Percentiles rank a stretch among this genome's conserved stretches.
Conservation (phyloP, 306 rosid genomes). For the Inga oerstediana region DNA sequence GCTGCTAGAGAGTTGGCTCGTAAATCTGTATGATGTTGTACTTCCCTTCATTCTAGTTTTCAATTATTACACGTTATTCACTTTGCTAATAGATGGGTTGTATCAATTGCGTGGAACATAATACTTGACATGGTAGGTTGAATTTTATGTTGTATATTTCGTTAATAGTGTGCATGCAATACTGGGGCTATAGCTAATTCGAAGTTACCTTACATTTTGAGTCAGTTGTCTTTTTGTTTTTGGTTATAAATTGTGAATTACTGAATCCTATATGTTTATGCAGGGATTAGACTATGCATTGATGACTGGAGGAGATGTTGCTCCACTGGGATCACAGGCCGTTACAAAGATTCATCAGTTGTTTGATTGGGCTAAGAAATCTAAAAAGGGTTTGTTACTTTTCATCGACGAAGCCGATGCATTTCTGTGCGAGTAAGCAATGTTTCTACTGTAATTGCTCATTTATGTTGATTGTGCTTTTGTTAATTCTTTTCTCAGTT, state of each 20-base stretch:
- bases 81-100: neutral
- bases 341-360: constrained; percentile 96
- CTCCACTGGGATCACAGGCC: constrained; percentile 96
- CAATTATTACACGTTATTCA: neutral
- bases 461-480: constrained; percentile 15
- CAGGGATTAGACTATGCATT: constrained; percentile 97
- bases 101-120: constrained; percentile 1
- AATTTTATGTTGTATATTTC: constrained; percentile 1
- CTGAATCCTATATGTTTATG: constrained; percentile 13
- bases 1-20: constrained; percentile 97
- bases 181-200: neutral
- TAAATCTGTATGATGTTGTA: constrained; percentile 73
- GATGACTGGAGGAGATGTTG: constrained; percentile 99
- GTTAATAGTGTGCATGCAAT: neutral
- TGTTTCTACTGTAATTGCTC: constrained; percentile 16
- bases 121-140: neutral
- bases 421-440: constrained; percentile 95
- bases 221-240: neutral
- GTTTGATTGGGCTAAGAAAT: constrained; percentile 96
- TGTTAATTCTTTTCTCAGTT: neutral
- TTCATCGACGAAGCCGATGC: constrained; percentile 99
- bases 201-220: neutral
- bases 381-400: constrained; percentile 84
- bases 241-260: neutral
- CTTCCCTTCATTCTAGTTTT: constrained; percentile 28